Evolutionary conservation across 1,284 basidiomycete species (phyloP), one percentile per base, ranked within the genome.

Genomic region (Flammula alnicola): DNA sequence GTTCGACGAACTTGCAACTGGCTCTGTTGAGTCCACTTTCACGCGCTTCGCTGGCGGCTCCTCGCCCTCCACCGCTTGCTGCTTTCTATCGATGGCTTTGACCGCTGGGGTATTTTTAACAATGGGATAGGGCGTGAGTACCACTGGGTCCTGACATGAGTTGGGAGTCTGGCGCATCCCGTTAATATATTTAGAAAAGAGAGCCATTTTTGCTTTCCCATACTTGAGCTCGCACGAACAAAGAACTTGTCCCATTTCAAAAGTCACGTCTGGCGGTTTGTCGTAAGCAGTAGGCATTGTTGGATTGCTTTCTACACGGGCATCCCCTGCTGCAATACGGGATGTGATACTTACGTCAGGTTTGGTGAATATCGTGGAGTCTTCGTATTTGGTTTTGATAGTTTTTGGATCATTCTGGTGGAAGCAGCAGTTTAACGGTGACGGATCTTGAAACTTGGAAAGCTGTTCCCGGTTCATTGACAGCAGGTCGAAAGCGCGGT

Each of bases 331-430:
- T 3, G 40, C 47, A 23, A 26, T 16, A 2, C 3, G 5, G 16
- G 47, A 49, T 1, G 40, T 43, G 17, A 44, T 25, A 3, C 36
- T 29, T 12, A 49, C 27, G 30, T 52, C 44, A 2, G 50, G 50
- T 14, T 33, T 46, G 27, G 29, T 27, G 4, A 39, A 3, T 5
- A 52, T 27, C 5, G 6, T n/a, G n/a, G n/a, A n/a, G n/a, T n/a
- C n/a, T n/a, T n/a, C n/a, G n/a, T n/a, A n/a, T n/a, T n/a, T 26
- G 23, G 44, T 43, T 4, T 3, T 6, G 17, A 49, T 41, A 3
- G 12, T 25, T 5, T 31, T 35, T 9, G 43, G 27, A 20, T 45
- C 42, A 11, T 45, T 49, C 6, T 16, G 22, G 25, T 49, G 47
- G 20, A 49, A 49, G 20, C 26, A 26, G 17, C 48, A 39, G n/a